Base-by-base conservation (phyloP, 371 early-diverging fungal genomes). In the Syncephalastrum contaminatum region DNA sequence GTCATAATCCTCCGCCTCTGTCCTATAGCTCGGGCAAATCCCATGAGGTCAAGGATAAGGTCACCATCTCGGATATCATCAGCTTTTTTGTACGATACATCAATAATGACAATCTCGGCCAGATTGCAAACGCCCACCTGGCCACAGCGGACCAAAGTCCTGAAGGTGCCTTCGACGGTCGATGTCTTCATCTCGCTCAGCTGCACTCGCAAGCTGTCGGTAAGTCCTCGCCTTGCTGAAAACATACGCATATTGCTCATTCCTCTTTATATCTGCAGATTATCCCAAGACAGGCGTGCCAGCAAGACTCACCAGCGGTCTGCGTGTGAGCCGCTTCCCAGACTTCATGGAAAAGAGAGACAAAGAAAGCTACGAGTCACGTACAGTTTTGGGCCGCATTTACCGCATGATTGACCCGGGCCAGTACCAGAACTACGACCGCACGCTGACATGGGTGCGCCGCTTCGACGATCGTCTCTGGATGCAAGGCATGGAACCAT, bases 311-410 rank as follows among this genome's bases (percentile, higher is more conserved):
- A 60, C 56, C 0, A 47, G 49, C 0, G 83, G 82, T 21, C 63
- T 83, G 2, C 59, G 72, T 13, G 84, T 86, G 0, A 63, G 44
- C 12, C 25, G 25, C 0, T 89, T 77, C 51, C 94, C 94, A 0
- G 92, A 92, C 56, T 94, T 89, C 58, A 89, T 94, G 92, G 82
- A 90, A 45, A 87, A 88, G 56, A 67, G 66, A 4, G 70, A 70
- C 44, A 81, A 82, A 43, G 58, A 62, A 10, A 59, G 66, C 0
- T 92, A 92, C 56, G 5, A 8, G 1, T 88, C 88, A 5, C 48
- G 59, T 30, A 83, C 86, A 27, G 80, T 84, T 2, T 58, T 89
- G 0, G 90, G 90, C 0, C 53, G 51, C 2, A 77, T 93, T 2
- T 92, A 80, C 58, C 77, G 89, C 0, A 54, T 58, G 0, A 72